Evolutionary conservation across 1,139 yeast species (phyloP), one percentile per base, ranked within the genome.

Genomic region (Keqinozyma sinolaborantium): DNA sequence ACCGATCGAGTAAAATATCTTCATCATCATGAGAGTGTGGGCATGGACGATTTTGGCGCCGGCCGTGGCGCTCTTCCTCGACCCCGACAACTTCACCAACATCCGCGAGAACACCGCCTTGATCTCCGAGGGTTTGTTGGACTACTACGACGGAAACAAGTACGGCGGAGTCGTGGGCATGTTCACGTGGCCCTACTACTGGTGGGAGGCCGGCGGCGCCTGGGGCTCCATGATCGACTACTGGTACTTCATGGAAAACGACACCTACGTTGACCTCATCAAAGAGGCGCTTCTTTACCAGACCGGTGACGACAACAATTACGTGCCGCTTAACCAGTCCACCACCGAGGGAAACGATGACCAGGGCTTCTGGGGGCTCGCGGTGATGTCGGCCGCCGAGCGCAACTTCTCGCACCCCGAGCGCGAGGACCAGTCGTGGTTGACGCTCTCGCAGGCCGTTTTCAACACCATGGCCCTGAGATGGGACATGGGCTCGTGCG

Each of bases 121-220:
- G 15, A 63, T 84, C 11, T 76, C 76, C 7, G 55, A 69, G 20
- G 95, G 95, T 40, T 67, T 81, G 31, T 64, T 85, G 63, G 78
- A 79, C 55, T 86, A 86, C 54, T 83, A 85, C 53, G 74, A 71
- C 21, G 92, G 92, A 12, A 47, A 60, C 29, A 56, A 64, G 20
- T 59, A 66, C 34, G 96, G 96, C 26, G 84, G 88, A 24, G 73
- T 82, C 8, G 73, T 84, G 16, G 95, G 95, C 23, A 74, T 78
- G 82, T 86, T 87, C 54, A 62, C 70, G 12, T 53, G 66, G 41
- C 95, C 95, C 2, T 84, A 83, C 62, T 85, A 83, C 65, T 87
- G 96, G 96, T 87, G 95, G 95, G 85, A 83, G 61, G 92, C 94
- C 27, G 95, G 95, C 42, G 95, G 87, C 37, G 87, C 85, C 1